These are phyloP conservation scores for Phytophthora kernoviae DNA, from an alignment of 352 stramenopile genomes.

Conservation along the genomic window DNA sequence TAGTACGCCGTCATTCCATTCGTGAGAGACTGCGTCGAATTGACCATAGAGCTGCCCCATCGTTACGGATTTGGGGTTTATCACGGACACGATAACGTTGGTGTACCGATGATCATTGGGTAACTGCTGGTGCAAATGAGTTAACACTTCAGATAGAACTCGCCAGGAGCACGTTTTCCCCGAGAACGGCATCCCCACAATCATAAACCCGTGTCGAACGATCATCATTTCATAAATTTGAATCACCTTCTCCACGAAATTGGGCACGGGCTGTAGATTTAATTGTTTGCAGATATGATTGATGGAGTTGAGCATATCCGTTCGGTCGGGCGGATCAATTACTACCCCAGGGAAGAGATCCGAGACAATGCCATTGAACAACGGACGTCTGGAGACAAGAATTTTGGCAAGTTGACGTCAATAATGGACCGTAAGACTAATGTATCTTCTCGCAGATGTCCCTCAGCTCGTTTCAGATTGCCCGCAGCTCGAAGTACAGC, in stretches of 20 bases:
- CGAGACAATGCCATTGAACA: conserved; percentile 94
- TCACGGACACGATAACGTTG: conserved; percentile 77
- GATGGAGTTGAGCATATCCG: conserved; percentile 87
- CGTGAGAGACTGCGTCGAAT: conserved; percentile 94
- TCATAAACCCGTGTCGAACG: conserved; percentile 96
- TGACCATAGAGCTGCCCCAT: conserved; percentile 95
- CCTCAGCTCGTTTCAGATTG: conserved; percentile 88
- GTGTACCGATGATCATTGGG: conserved; percentile 77
- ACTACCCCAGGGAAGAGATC: conserved; percentile 92
- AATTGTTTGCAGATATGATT: conserved; percentile 77
- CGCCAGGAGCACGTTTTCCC: conserved; percentile 93
- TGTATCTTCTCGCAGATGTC: conserved; percentile 85
- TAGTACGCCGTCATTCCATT: conserved; percentile 95
- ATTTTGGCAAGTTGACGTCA: conserved; percentile 95
- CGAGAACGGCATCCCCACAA: conserved; percentile 94
- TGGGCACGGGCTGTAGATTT: conserved; percentile 86
- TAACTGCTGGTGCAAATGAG: conserved; percentile 70
- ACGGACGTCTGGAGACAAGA: conserved; percentile 91
- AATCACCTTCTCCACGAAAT: conserved; percentile 94
- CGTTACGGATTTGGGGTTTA: conserved; percentile 95
- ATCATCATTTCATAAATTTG: conserved; percentile 98
- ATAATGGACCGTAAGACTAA: conserved; percentile 93
- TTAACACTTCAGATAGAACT: conserved; percentile 90
- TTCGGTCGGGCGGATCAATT: conserved; percentile 89
- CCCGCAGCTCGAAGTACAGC: conserved; percentile 93